A percentile compares a stretch with the other conserved stretches of the same genome.
Evolutionary conservation across 352 stramenopile genomes (phyloP).

Genomic region (Plasmopara halstedii): DNA sequence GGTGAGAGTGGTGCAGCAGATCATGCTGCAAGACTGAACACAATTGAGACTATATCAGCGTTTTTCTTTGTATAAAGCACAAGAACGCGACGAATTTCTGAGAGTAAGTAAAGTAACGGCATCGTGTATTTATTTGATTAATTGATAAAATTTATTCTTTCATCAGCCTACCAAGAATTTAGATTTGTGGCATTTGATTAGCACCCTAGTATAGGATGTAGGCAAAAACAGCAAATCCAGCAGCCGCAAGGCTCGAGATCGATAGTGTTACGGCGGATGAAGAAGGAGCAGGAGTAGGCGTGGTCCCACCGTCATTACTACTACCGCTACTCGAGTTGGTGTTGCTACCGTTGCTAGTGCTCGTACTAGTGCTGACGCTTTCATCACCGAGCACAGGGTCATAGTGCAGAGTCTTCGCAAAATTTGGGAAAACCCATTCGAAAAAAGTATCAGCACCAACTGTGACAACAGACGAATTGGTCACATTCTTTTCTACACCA

Average conservation of each 20-base stretch:
- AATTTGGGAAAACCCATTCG: conserved; percentile 36
- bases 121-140: too few relatives aligned
- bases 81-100: too few relatives aligned
- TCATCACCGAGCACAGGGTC: conserved; percentile 37
- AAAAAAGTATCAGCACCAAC: conserved; percentile 13
- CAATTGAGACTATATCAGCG: too few relatives aligned
- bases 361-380: neutral
- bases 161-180: too few relatives aligned
- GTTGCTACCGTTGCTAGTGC: neutral
- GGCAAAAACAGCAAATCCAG: conserved; percentile 1
- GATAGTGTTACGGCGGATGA: too few relatives aligned
- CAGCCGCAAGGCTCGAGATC: conserved; percentile 4
- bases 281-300: conserved; percentile 1
- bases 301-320: neutral
- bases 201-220: conserved; percentile 8
- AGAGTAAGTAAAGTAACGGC: too few relatives aligned
- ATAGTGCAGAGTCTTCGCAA: conserved; percentile 34
- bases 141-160: neutral
- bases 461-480: conserved; percentile 22
- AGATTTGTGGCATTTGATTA: too few relatives aligned
- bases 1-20: too few relatives aligned
- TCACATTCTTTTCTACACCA: conserved; percentile 2
- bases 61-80: too few relatives aligned
- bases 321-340: neutral
- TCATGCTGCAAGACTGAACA: too few relatives aligned